Conservation (phyloP, 148 eudicot genomes). For the Dianthus caryophyllus region DNA sequence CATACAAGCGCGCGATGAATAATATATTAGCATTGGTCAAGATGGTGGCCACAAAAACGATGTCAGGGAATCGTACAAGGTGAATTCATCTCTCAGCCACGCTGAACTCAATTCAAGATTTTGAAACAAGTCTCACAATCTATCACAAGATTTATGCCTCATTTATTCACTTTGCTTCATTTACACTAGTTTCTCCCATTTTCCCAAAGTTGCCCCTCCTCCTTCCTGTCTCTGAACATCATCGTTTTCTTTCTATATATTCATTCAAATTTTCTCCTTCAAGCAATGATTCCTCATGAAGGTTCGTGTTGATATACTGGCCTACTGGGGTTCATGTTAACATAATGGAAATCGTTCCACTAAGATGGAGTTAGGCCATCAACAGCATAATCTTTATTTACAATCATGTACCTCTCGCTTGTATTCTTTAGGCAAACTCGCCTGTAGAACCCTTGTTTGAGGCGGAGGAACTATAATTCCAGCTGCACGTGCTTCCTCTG, state of each 20-base stretch:
- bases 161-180: too few relatives aligned
- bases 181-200: too few relatives aligned
- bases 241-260: neutral
- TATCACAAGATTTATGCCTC: too few relatives aligned
- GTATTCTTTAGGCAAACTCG: conserved; percentile 37
- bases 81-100: too few relatives aligned
- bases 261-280: neutral
- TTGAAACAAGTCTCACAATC: too few relatives aligned
- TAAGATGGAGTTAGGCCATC: neutral
- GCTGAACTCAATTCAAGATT: too few relatives aligned
- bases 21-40: neutral
- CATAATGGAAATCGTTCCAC: too few relatives aligned
- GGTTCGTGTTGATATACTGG: neutral
- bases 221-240: neutral
- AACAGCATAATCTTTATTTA: neutral
- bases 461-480: conserved; percentile 42
- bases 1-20: neutral
- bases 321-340: too few relatives aligned
- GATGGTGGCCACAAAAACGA: too few relatives aligned
- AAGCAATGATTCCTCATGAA: neutral
- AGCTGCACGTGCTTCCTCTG: conserved; percentile 57
- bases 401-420: conserved; percentile 51
- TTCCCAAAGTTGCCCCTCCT: too few relatives aligned
- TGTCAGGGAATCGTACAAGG: too few relatives aligned
- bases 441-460: conserved; percentile 33